Evolutionary conservation across 768 basidiomycete genomes (phyloP), one percentile per base, ranked within the genome.

Genomic region (Plicaturopsis crispa): DNA sequence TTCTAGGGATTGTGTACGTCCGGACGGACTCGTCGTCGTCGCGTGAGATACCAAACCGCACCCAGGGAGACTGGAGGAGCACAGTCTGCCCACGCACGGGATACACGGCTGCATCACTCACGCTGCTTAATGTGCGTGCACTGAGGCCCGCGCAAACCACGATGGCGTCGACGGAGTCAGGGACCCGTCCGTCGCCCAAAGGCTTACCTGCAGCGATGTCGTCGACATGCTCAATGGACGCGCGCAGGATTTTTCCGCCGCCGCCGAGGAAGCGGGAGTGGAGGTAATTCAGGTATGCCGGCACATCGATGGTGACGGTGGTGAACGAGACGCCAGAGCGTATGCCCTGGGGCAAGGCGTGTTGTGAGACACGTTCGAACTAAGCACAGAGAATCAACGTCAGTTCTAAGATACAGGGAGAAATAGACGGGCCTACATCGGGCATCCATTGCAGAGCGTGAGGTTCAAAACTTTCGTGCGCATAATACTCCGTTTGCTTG

Each of bases 251-350:
- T 2, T 59, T 57, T 1, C 88, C 88, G n/a, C 86, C 87, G 0
- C 54, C 51, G 0, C 69, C 53, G 12, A 74, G 56, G 55, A 88
- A 80, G 5, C 73, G 74, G 3, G 66, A 49, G 21, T 76, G 55
- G 3, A 89, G 72, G 57, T 81, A 86, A 14, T 71, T 62, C 38
- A 85, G 57, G 50, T 86, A 88, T 4, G 59, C 50, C 0, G 77
- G 68, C 0, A 74, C 66, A 53, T 88, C 78, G 45, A 92, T 78
- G 1, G 78, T 75, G 19, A 91, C 43, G 0, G 84, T 84, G 4
- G 60, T 72, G 61, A 88, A 86, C 1, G 72, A 57, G 1, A 67
- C 66, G 1, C 82, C 87, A 6, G 58, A 62, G 22, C 57, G 48
- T 7, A 70, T 68, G 3, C 56, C 59, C 0, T 62, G 56, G 14